Evolutionary conservation across 768 basidiomycete genomes (phyloP), one percentile per base, ranked within the genome.

Genomic region (Boletus speciosus): DNA sequence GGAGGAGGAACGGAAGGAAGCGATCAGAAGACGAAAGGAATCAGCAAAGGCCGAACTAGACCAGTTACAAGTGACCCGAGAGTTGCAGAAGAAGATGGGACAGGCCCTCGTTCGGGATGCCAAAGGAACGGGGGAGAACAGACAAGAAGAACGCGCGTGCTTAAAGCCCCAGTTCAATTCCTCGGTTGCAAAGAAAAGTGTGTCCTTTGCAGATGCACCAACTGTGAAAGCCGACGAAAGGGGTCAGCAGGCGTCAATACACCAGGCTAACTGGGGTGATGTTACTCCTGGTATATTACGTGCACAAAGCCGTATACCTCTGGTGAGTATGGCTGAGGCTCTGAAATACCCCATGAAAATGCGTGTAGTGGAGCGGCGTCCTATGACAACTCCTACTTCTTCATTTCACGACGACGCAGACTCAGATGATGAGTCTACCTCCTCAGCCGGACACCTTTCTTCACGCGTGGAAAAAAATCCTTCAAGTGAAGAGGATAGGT

Each of bases 71-170:
- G 65, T 68, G 19, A 65, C 72, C 19, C 72, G 68, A 38, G 76
- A 85, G 54, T 71, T 89, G 66, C 87, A 89, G 67, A 86, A 82
- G 74, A 88, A 82, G 71, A 88, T 92, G 86, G 89, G 88, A 3
- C 82, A 78, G 59, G 82, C 86, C 0, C 73, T 91, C 37, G 54
- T 90, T 38, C 67, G 69, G 43, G 77, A 77, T 52, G 49, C 45
- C 15, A 68, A 75, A 6, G 74, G 74, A 51, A 62, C 70, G 36
- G 77, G 71, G 35, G 71, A 74, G 29, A 43, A 34, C 2, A 21
- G 1, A 23, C 68, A 70, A 47, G 73, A 66, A 35, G 67, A 73
- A 47, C 64, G 72, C 7, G 34, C 56, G 29, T 47, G 50, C 21
- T 45, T 48, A 23, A 66, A 62, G 29, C 69, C 72, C n/a, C 68